Base-by-base conservation (phyloP, 352 stramenopile species). In the Globisporangium cederbergense region DNA sequence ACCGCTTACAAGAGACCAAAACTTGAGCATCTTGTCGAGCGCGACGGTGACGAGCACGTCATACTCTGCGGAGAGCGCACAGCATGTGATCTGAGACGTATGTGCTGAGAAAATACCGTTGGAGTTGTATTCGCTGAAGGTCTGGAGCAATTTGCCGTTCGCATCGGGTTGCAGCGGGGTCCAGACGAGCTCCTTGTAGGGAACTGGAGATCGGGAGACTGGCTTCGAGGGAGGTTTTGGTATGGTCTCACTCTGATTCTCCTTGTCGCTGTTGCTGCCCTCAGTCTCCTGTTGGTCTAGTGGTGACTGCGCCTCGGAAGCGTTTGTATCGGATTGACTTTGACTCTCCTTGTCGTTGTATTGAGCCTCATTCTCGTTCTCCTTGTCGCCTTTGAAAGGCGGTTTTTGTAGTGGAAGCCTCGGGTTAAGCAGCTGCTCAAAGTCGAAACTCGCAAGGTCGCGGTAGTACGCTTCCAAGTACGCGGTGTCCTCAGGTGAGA, bases 361-460 rank as follows among this genome's bases (percentile, higher is more conserved):
- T 52, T 32, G 25, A 56, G 1, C 49, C 30, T 68, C 14, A 40
- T 54, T 16, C 7, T 40, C 5, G 2, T 20, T 10, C 8, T 14
- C 6, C 0, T 1, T 8, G 6, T 2, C 4, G 1, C 6, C 43
- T 64, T 36, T 36, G 9, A 9, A 45, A 52, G 60, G 14, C 43
- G 40, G 36, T 28, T 43, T 68, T 1, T 36, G 59, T 4, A 66
- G 28, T 3, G 28, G 43, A 4, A 62, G 13, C 4, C 66, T 56
- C 13, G 81, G 81, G 46, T 81, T 76, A 3, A 90, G 71, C 2
- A 90, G 63, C 34, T 60, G 60, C 40, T 79, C 67, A 40, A 89
- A 90, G 56, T 83, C 73, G 32, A 89, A 88, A 22, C 49, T 55
- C 20, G 77, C 63, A 66, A 87, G 78, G n/a, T 70, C 65, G 52